phyloP scores from a whole-genome alignment of 2,329 filamentous ascomycete species.

The Dryadomyces quercivorus region DNA sequence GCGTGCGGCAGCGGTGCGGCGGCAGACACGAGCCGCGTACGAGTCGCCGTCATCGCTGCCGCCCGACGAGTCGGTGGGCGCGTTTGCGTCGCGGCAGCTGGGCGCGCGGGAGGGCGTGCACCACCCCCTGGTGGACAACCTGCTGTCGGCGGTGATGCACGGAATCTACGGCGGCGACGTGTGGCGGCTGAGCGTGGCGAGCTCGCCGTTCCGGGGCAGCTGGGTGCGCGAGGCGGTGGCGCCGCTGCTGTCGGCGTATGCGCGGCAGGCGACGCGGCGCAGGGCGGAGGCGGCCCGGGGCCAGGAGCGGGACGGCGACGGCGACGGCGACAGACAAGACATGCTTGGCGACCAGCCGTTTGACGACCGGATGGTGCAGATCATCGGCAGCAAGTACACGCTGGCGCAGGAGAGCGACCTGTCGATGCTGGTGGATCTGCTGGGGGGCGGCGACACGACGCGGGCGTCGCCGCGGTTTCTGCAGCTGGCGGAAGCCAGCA shows the following conservation, averaged over 20 bases:
- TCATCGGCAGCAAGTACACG: not conserved
- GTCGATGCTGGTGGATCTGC: constrained; percentile 9
- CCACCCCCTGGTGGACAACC: constrained; percentile 50
- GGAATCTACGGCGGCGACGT: constrained; percentile 91
- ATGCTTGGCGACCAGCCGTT: not conserved
- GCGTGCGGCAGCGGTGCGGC: not conserved
- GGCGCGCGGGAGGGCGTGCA: constrained; percentile 20
- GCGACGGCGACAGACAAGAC: not conserved
- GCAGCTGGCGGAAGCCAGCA: constrained; percentile 18
- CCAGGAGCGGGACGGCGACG: not conserved
- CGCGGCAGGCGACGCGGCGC: not conserved
- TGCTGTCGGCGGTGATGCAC: constrained; percentile 66
- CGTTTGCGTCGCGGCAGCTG: constrained; percentile 47
- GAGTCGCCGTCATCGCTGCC: constrained; percentile 16
- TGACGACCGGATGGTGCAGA: not conserved
- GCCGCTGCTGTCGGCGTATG: not conserved
- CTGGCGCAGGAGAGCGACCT: constrained; percentile 2
- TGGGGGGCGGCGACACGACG: constrained; percentile 1
- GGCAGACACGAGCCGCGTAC: constrained; percentile 12
- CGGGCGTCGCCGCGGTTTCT: constrained; percentile 6
- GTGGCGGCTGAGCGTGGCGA: constrained; percentile 55
- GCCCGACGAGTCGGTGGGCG: constrained; percentile 60
- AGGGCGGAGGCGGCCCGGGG: not conserved
- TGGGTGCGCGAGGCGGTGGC: constrained; percentile 6
- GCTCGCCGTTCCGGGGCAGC: constrained; percentile 8